Evolutionary conservation across 169 alveolate genomes (phyloP).

Genomic region (Plasmodium fragile): DNA sequence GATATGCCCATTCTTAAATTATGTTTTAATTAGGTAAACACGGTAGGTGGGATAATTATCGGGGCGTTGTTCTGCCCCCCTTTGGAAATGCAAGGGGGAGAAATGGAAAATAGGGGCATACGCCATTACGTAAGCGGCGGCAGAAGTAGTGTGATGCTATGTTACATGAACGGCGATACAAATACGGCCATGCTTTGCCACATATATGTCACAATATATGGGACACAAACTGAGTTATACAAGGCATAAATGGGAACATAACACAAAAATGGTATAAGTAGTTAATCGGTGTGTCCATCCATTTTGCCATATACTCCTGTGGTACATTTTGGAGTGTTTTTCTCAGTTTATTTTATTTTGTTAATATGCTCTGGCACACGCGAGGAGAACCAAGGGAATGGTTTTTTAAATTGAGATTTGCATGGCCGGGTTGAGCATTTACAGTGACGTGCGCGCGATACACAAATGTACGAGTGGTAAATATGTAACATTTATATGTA

Average conservation of each 20-base stretch:
- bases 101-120: background rate
- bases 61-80: background rate
- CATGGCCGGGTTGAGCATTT: background rate
- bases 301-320: background rate
- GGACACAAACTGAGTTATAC: background rate
- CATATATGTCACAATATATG: background rate
- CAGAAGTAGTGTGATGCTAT: background rate
- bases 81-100: background rate
- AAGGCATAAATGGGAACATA: background rate
- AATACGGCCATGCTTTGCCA: background rate
- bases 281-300: background rate
- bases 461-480: background rate
- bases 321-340: background rate
- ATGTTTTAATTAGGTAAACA: background rate
- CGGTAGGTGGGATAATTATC: background rate
- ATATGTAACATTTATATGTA: background rate
- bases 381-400: background rate
- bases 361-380: background rate
- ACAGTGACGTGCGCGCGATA: background rate
- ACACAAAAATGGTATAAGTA: background rate
- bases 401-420: background rate
- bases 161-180: background rate
- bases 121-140: background rate
- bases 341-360: background rate
- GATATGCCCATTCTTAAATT: background rate